phyloP scores from a whole-genome alignment of 345 rosid genomes.

The Linum trigynum region DNA sequence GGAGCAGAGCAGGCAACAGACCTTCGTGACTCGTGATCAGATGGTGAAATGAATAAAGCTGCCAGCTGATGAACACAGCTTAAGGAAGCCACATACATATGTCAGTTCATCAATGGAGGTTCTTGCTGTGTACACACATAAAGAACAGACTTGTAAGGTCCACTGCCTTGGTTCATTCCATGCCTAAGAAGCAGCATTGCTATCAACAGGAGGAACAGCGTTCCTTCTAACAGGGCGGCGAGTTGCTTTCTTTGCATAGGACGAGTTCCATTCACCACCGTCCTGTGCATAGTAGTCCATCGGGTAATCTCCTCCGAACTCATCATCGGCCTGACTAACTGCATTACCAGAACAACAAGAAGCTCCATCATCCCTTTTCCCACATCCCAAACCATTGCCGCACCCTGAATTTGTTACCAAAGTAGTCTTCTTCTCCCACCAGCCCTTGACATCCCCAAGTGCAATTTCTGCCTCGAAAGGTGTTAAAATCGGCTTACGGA shows the following conservation, averaged over 20 bases:
- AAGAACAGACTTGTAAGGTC: neutral
- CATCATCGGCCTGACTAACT: constrained; percentile 13
- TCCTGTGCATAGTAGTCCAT: constrained; percentile 97
- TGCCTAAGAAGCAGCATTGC: neutral
- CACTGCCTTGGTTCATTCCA: neutral
- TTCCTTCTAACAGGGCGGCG: constrained; percentile 19
- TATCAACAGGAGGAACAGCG: neutral
- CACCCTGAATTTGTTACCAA: constrained; percentile 11
- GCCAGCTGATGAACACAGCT: no score
- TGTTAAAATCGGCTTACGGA: constrained; percentile 65
- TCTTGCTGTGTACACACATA: neutral
- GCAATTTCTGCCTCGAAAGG: constrained; percentile 91
- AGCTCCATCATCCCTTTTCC: constrained; percentile 15
- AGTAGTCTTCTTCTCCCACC: constrained; percentile 59
- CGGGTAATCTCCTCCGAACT: constrained; percentile 54
- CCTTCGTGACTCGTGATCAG: no score
- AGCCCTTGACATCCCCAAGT: constrained; percentile 53
- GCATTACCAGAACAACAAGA: constrained; percentile 28
- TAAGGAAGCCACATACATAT: no score
- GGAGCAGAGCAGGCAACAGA: no score
- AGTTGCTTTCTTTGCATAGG: constrained; percentile 54
- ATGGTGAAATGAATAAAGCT: no score
- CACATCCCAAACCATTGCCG: constrained; percentile 10
- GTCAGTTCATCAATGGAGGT: neutral
- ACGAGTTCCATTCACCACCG: constrained; percentile 94